Evolutionary conservation across 306 rosid genomes (phyloP).

Genomic region (Cicer arietinum): DNA sequence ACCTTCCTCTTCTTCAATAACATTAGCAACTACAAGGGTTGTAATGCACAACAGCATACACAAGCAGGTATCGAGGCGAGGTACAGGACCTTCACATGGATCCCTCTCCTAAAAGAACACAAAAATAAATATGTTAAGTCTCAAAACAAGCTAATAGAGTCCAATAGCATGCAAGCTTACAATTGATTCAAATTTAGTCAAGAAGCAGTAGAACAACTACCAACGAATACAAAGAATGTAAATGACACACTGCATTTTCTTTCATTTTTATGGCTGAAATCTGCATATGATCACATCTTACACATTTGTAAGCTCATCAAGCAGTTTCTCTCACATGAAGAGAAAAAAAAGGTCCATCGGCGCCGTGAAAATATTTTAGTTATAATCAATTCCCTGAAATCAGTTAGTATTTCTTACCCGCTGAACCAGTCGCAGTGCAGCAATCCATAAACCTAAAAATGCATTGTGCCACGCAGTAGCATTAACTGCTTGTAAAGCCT

Average conservation of each 20-base stretch:
- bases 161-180: conserved; percentile 40
- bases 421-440: conserved; percentile 90
- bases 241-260: conserved; percentile 29
- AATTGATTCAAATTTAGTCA: background rate
- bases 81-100: conserved; percentile 94
- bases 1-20: conserved; percentile 96
- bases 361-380: background rate
- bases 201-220: conserved; percentile 35
- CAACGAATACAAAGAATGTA: conserved; percentile 23
- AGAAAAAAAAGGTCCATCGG: no score
- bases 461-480: conserved; percentile 90
- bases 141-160: conserved; percentile 29
- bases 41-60: conserved; percentile 86
- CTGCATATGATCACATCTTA: conserved; percentile 10
- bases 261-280: conserved; percentile 13
- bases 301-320: conserved; percentile 8
- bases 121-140: background rate
- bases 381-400: conserved; percentile 18
- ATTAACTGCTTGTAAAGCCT: conserved; percentile 82
- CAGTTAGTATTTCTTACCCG: conserved; percentile 66
- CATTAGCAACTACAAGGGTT: conserved; percentile 74
- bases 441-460: conserved; percentile 91
- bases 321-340: conserved; percentile 10
- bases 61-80: conserved; percentile 94
- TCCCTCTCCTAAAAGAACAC: conserved; percentile 79